Base-by-base conservation (phyloP, 192 early-diverging fungal species). In the Allomyces javanicus region DNA sequence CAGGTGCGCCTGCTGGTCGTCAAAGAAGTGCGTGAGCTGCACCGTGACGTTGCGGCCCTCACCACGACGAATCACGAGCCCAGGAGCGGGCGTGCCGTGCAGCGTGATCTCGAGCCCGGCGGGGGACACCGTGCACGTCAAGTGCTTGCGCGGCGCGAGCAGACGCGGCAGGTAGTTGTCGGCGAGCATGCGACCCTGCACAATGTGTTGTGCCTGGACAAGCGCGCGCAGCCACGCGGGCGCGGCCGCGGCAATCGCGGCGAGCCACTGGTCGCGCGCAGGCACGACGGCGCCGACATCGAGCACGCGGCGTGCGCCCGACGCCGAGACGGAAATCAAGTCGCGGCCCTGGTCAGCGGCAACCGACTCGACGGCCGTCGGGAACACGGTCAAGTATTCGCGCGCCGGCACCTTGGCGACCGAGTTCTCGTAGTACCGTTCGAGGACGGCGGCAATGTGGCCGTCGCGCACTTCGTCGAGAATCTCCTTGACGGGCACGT, bases 401-500 rank as follows among this genome's bases (percentile, higher is more conserved):
- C 87, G 82, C 26, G 82, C 70, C 11, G 92, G 91, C 44, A 97
- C 87, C 11, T 63, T 66, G 22, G 70, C 68, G 19, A 72, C 73
- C 25, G 87, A 78, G 64, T 81, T 73, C 55, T 74, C 76, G 72
- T 94, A 89, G 76, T 88, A 83, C 44, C 78, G 76, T 64, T 80
- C 73, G 73, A 88, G 83, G 64, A 94, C 77, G 62, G 79, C 77
- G 4, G 75, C 81, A 65, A 94, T 86, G 63, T 93, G 89, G 43
- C 79, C 82, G 24, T 82, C 73, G 77, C 93, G 90, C 27, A 97
- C 87, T 43, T 83, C 78, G 66, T 87, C 90, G 25, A 97, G 74
- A 67, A 95, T 92, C 19, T 89, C 89, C 67, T 85, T 87, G 55
- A 93, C 91, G 7, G 92, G 91, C 73, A 92, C 87, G 70, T 95